These are phyloP conservation scores for Phytophthora litchii DNA, from an alignment of 352 stramenopile species.

Conservation along the genomic window DNA sequence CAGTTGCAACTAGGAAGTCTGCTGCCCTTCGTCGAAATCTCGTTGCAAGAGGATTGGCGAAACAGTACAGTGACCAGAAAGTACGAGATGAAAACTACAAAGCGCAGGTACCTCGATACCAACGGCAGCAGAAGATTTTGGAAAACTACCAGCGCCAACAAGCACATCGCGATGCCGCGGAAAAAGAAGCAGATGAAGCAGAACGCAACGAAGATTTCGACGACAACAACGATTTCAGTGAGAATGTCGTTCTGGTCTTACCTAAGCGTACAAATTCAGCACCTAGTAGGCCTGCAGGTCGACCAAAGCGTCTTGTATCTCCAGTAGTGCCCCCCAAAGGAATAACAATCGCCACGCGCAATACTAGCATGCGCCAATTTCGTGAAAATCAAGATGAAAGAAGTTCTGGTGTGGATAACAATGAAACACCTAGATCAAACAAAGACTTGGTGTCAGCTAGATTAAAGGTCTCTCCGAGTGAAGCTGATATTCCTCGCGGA, in stretches of 20 bases:
- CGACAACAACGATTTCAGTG: slow-evolving; percentile 10
- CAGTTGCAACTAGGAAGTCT: slow-evolving; percentile 11
- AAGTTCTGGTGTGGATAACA: neutral
- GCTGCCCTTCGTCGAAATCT: slow-evolving; percentile 34
- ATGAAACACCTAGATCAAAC: neutral
- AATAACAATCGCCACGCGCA: slow-evolving; percentile 22
- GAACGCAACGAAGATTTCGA: slow-evolving; percentile 18
- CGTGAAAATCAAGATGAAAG: slow-evolving; percentile 25
- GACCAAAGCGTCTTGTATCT: slow-evolving; percentile 10
- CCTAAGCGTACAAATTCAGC: slow-evolving; percentile 20
- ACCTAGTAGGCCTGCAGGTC: slow-evolving; percentile 3
- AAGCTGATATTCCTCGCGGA: slow-evolving; percentile 16
- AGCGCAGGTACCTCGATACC: slow-evolving; percentile 27
- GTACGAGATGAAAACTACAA: slow-evolving; percentile 31
- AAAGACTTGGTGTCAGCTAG: neutral
- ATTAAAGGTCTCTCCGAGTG: slow-evolving; percentile 18
- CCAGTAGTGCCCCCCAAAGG: slow-evolving; percentile 24
- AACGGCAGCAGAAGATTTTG: slow-evolving; percentile 35
- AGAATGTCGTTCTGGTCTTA: slow-evolving; percentile 27
- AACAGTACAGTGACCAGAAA: slow-evolving; percentile 42
- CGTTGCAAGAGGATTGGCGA: slow-evolving; percentile 38
- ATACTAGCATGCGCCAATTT: slow-evolving; percentile 28
- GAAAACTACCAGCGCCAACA: slow-evolving; percentile 33
- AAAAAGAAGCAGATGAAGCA: neutral
- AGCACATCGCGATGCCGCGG: neutral